Evolutionary conservation across 177 flowering plant species (phyloP).

Genomic region (Vitis hybrid): DNA sequence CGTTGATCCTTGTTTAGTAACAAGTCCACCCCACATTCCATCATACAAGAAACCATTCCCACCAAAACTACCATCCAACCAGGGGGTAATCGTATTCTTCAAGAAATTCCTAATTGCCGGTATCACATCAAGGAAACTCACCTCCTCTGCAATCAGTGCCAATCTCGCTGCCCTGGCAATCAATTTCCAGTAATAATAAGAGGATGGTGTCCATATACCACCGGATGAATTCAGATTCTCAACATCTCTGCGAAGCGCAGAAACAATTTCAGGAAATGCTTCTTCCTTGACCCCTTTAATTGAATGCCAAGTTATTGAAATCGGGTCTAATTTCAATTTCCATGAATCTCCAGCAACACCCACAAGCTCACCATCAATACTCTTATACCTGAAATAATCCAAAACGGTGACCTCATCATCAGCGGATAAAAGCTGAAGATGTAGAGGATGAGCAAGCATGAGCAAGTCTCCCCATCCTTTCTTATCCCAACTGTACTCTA

Average conservation of each 20-base stretch:
- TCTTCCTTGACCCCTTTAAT: conserved; percentile 60
- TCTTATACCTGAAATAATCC: conserved; percentile 62
- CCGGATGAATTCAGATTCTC: conserved; percentile 36
- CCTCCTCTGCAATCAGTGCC: conserved; percentile 94
- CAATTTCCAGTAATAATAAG: conserved; percentile 86
- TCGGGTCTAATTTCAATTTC: conserved; percentile 56
- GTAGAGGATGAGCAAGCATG: conserved; percentile 86
- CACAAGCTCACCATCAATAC: conserved; percentile 95
- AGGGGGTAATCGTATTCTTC: conserved; percentile 73
- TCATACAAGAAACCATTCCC: conserved; percentile 86
- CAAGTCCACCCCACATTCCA: conserved; percentile 84
- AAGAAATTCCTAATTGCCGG: conserved; percentile 58
- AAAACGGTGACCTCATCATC: conserved; percentile 40
- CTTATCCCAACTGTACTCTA: conserved; percentile 89
- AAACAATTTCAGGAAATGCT: conserved; percentile 43
- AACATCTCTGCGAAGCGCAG: conserved; percentile 67
- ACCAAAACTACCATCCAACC: conserved; percentile 79
- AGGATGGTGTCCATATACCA: conserved; percentile 54
- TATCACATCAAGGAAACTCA: conserved; percentile 51
- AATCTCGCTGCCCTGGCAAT: conserved; percentile 92
- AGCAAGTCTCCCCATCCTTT: conserved; percentile 87
- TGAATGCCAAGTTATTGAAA: conserved; percentile 89
- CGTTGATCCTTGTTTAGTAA: conserved; percentile 64
- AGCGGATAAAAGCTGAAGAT: conserved; percentile 46
- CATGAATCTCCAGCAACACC: conserved; percentile 88